Evolutionary conservation across 164 flowering plant species (phyloP).

Genomic region (Aristolochia californica): DNA sequence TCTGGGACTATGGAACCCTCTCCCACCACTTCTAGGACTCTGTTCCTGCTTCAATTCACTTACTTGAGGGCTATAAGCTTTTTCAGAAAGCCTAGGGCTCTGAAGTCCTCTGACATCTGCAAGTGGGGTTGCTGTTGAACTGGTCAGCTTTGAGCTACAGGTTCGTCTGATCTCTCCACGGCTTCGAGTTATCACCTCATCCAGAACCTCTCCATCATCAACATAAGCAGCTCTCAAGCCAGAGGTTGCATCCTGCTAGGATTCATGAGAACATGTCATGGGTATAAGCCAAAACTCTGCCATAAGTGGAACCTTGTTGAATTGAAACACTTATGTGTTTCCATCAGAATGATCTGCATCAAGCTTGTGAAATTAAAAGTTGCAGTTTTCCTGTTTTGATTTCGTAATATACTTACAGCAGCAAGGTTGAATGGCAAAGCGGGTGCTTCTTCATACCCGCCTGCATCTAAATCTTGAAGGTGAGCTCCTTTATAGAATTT

Average conservation of each 20-base stretch:
- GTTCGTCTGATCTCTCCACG: slow-evolving; percentile 73
- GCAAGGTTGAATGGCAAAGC: slow-evolving; percentile 69
- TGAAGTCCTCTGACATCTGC: slow-evolving; percentile 35
- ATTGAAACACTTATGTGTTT: too few relatives aligned
- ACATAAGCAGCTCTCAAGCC: slow-evolving; percentile 35
- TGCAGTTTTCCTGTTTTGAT: too few relatives aligned
- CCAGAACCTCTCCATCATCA: slow-evolving; percentile 70
- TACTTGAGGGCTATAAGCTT: slow-evolving; percentile 55
- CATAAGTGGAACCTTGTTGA: too few relatives aligned
- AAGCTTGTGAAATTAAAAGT: too few relatives aligned
- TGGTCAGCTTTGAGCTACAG: slow-evolving; percentile 71
- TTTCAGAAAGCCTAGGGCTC: slow-evolving; percentile 47
- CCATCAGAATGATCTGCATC: too few relatives aligned
- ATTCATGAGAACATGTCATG: too few relatives aligned
- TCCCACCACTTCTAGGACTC: slow-evolving; percentile 39
- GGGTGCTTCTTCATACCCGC: slow-evolving; percentile 92
- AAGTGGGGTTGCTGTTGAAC: slow-evolving; percentile 66
- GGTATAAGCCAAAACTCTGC: too few relatives aligned
- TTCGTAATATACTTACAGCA: slow-evolving; percentile 25
- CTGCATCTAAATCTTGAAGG: slow-evolving; percentile 95
- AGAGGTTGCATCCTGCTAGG: slow-evolving; percentile 43
- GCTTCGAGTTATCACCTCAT: slow-evolving; percentile 79
- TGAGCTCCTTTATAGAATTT: slow-evolving; percentile 91
- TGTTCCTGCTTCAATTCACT: slow-evolving; percentile 39
- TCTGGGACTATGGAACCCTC: slow-evolving; percentile 38